These are phyloP conservation scores for Asterochloris erici DNA, from an alignment of 139 green algal species.

Conservation along the genomic window DNA sequence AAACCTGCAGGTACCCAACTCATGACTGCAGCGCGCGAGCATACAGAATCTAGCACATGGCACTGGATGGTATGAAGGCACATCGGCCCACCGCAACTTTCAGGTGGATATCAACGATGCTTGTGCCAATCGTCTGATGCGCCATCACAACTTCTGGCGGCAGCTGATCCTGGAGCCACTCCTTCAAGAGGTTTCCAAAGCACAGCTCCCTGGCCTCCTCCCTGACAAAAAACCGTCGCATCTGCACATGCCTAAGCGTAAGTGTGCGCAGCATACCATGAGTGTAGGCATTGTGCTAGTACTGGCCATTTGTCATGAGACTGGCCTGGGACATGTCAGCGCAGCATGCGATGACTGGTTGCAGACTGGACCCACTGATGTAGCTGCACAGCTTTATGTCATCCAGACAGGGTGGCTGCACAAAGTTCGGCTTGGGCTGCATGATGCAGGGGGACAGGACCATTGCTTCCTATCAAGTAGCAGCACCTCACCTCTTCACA, in stretches of 20 bases:
- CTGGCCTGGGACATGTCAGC: too few species aligned
- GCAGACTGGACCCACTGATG: too few species aligned
- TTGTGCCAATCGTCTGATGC: background rate
- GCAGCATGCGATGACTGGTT: too few species aligned
- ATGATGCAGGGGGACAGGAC: too few species aligned
- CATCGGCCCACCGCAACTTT: background rate
- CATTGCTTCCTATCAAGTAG: too few species aligned
- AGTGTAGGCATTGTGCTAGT: too few species aligned
- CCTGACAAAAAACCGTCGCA: background rate
- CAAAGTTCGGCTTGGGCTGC: too few species aligned
- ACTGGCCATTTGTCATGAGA: too few species aligned
- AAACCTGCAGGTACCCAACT: background rate
- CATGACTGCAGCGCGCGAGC: background rate
- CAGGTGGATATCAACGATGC: background rate
- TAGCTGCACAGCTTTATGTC: too few species aligned
- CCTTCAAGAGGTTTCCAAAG: background rate
- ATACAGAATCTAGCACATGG: too few species aligned
- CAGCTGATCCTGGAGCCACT: background rate
- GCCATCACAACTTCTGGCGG: conserved; percentile 1
- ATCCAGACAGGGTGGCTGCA: too few species aligned
- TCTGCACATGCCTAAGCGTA: background rate
- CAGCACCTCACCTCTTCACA: background rate
- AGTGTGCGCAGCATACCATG: too few species aligned
- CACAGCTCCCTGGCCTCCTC: background rate
- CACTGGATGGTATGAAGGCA: background rate